A percentile compares a stretch with the other conserved stretches of the same genome.
phyloP scores from a whole-genome alignment of 805 yeast genomes.

The Maudiozyma saulgeensis region DNA sequence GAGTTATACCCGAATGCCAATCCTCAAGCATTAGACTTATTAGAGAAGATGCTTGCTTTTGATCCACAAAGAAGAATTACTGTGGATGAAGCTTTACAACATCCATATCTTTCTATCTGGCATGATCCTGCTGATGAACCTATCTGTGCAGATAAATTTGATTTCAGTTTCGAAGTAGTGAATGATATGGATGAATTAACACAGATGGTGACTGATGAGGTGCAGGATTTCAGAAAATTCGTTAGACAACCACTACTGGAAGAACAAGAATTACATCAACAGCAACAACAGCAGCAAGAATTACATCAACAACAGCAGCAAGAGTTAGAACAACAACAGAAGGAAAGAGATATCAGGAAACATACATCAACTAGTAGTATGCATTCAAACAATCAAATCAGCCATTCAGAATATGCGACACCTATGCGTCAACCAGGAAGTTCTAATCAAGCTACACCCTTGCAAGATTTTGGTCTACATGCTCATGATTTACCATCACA shows the following conservation, averaged over 20 bases:
- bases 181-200: conserved; percentile 72
- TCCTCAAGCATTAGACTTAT: conserved; percentile 74
- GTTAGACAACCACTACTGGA: conserved; percentile 69
- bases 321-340: conserved; percentile 21
- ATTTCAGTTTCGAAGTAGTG: conserved; percentile 76
- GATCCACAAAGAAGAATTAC: conserved; percentile 79
- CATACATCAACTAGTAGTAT: background rate
- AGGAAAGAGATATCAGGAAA: conserved; percentile 1
- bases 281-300: conserved; percentile 9
- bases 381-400: conserved; percentile 19
- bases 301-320: conserved; percentile 3
- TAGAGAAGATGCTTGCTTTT: conserved; percentile 70
- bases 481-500: conserved; percentile 32
- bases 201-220: conserved; percentile 72
- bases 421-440: background rate
- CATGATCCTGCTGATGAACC: conserved; percentile 93
- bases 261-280: conserved; percentile 32
- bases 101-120: conserved; percentile 83
- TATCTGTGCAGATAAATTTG: conserved; percentile 69
- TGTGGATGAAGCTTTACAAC: conserved; percentile 79
- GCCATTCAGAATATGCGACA: conserved; percentile 2
- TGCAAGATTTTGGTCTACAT: conserved; percentile 39
- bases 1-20: conserved; percentile 76
- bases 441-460: conserved; percentile 7
- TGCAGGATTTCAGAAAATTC: conserved; percentile 63